Conservation (phyloP, 768 basidiomycete genomes). For the Agaricus sinodeliciosus region DNA sequence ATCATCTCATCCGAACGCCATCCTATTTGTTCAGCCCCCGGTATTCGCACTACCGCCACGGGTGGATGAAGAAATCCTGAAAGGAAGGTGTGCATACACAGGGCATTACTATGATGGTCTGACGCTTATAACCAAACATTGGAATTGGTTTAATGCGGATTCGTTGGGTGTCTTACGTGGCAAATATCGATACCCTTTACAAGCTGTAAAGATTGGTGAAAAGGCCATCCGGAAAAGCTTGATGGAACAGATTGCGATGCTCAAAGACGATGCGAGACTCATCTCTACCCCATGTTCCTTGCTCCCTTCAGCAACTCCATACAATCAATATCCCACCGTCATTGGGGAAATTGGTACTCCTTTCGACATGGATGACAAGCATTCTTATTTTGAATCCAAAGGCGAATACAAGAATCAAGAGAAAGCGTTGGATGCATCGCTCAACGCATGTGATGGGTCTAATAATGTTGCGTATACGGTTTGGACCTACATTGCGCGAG, state of each 20-base stretch:
- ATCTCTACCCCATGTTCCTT: conserved; percentile 29
- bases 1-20: conserved; percentile 66
- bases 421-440: conserved; percentile 80
- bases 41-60: conserved; percentile 80
- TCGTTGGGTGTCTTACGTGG: conserved; percentile 88
- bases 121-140: conserved; percentile 87
- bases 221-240: conserved; percentile 72
- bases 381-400: conserved; percentile 53
- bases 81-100: conserved; percentile 66
- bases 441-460: conserved; percentile 70
- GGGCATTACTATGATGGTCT: conserved; percentile 94
- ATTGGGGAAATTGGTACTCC: conserved; percentile 96
- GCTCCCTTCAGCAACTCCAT: background rate
- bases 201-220: conserved; percentile 81
- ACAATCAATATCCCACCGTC: conserved; percentile 66
- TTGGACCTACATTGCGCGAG: conserved; percentile 87
- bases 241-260: conserved; percentile 73
- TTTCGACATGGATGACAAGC: conserved; percentile 87
- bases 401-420: conserved; percentile 78
- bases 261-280: conserved; percentile 67
- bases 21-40: conserved; percentile 88
- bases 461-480: conserved; percentile 76
- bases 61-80: conserved; percentile 45
- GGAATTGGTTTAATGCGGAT: conserved; percentile 95
- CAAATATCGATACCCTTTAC: conserved; percentile 59